These are phyloP conservation scores for Rhodofomes roseus DNA, from an alignment of 1,284 basidiomycete genomes.

Conservation along the genomic window DNA sequence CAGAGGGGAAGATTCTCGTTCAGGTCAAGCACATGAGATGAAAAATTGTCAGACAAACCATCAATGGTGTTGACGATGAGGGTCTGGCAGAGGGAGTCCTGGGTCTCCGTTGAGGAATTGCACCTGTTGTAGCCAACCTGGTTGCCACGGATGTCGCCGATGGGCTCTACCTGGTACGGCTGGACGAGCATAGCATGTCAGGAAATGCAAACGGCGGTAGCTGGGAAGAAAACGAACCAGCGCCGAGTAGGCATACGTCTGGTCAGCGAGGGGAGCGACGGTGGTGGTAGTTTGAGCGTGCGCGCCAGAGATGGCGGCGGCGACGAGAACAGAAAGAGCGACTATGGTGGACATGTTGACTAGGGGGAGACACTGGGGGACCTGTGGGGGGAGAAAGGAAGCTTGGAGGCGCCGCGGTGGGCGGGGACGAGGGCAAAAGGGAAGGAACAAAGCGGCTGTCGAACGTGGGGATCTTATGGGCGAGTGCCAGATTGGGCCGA, in stretches of 20 bases:
- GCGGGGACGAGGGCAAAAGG: not conserved
- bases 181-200: conserved; percentile 18
- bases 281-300: conserved; percentile 31
- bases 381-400: not conserved
- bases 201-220: too few species aligned
- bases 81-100: conserved; percentile 62
- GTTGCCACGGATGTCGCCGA: conserved; percentile 45
- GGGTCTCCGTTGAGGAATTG: conserved; percentile 64
- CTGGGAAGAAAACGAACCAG: conserved; percentile 36
- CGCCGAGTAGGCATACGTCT: conserved; percentile 43
- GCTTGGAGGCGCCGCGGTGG: not conserved
- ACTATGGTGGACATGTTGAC: conserved; percentile 33
- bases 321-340: conserved; percentile 42
- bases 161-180: conserved; percentile 56
- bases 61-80: conserved; percentile 48
- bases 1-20: conserved; percentile 10
- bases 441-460: not conserved
- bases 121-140: conserved; percentile 69
- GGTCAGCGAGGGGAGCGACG: conserved; percentile 45
- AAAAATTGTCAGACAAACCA: conserved; percentile 33
- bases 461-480: not conserved
- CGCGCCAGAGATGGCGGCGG: conserved; percentile 29
- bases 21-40: not conserved
- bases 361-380: not conserved
- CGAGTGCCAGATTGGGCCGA: not conserved